Evolutionary conservation across 2,329 filamentous ascomycete species (phyloP), one percentile per base, ranked within the genome.

Genomic region (Penicillium carneum): DNA sequence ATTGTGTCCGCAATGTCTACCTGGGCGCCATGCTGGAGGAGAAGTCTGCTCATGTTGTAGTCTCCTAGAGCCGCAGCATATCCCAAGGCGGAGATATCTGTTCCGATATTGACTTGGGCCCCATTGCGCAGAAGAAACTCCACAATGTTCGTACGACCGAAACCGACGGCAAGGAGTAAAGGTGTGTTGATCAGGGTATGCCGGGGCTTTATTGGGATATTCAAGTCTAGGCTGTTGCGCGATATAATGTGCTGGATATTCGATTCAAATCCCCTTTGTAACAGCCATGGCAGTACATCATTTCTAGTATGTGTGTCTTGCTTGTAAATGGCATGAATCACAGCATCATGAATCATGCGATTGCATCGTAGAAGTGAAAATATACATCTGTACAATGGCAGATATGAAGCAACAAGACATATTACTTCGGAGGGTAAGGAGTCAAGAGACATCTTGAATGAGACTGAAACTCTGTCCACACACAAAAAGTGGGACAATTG

Each of bases 201-300:
- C 14, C 29, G 3, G 0, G 0, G 0, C 3, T 0, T 1, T 4
- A 54, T 1, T 4, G 6, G 0, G 4, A 14, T 12, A 7, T 54
- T 47, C 31, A 36, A 1, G 5, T 53, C n/a, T 14, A 43, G 26
- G 14, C 23, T 53, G 31, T 7, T 54, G 31, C 31, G 51, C 33
- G 31, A 54, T 29, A 54, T 23, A 5, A 54, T 4, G 33, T 18
- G 20, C 20, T 47, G 20, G 5, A 46, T n/a, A 1, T 20, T 20
- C 1, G 0, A 4, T 20, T 47, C 41, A 36, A n/a, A 47, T 6
- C 51, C 51, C 4, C 14, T 34, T 3, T n/a, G 0, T 18, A 47
- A 2, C 3, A 54, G 20, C 41, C 51, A 54, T 33, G 0, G n/a
- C n/a, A 53, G 10, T 11, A 5, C 12, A 8, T 1, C 2, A 4